Evolutionary conservation across 2,329 filamentous ascomycete genomes (phyloP), one percentile per base, ranked within the genome.

Genomic region (Apiospora saccharicola): DNA sequence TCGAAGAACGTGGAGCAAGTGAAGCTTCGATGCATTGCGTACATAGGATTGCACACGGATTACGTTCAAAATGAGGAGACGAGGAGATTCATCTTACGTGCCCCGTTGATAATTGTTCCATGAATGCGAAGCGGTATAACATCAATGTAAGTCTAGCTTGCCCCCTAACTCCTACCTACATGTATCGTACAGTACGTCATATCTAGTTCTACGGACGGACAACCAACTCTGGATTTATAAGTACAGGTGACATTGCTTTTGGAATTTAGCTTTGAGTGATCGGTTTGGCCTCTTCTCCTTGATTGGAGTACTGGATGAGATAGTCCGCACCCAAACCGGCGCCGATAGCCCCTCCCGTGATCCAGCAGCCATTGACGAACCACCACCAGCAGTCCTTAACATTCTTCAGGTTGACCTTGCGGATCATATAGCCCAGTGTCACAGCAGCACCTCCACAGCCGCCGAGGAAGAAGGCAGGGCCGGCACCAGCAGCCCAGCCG

Each of bases 351-450:
- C 91, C 90, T 12, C 91, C 91, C 14, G 91, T 93, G 74, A 92
- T 86, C 89, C 88, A 91, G 76, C 90, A 92, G 14, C 91, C 91
- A 76, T 92, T 92, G 43, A 90, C 87, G 76, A 94, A 94, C 92
- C 92, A 94, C 90, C 91, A 92, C 92, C 91, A 93, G 76, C 92
- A 93, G 77, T 92, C 85, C 78, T 89, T 89, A 64, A 91, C 90
- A 75, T 85, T 89, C 79, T 91, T 91, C 68, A 93, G 80, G 73
- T 92, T 89, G 71, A 93, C 91, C 72, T 85, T 87, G 79, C 85
- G 89, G 77, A 93, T 93, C 91, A 93, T 93, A 76, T 88, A 81
- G 3, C 87, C 90, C 51, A 93, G 81, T 4, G 90, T 89, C 22
- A 89, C 78, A 44, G 89, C 84, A 6, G 90, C 90, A 37, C 91